Evolutionary conservation across 257 asterid species (phyloP), one percentile per base, ranked within the genome.

Genomic region (Petrea volubilis): DNA sequence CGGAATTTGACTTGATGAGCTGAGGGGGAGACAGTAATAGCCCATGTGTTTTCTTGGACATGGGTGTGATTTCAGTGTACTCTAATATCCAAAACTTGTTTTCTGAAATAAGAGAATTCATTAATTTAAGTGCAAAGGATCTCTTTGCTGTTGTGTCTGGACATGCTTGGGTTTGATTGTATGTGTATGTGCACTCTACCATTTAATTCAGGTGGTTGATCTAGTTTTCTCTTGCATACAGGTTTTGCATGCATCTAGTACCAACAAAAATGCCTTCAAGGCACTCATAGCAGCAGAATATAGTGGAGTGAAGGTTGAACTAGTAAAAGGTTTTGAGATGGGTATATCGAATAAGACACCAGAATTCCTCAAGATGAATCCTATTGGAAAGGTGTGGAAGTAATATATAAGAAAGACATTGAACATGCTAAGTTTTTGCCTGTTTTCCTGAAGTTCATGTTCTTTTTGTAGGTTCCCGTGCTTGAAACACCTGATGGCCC

Each of bases 401-500:
- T 68, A n/a, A 12, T 18, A 20, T n/a, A 1, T 31, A 21, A 14
- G 3, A n/a, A 40, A 64, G 3, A 53, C 58, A 3, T 31, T 24
- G n/a, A 7, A 13, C 14, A 3, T 49, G 52, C 53, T 7, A 43
- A 9, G 34, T 60, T 1, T 27, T 5, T 55, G n/a, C 36, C 10
- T 36, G 49, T 51, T 62, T 27, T 1, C 15, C 41, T 72, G 62
- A 64, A 31, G 17, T 63, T 62, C 46, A 6, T 12, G 36, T 46
- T 46, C 43, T 23, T 41, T 33, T 24, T 74, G 23, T 70, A 91
- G 97, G 83, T 88, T 68, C 96, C 97, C 50, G 96, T 88, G 72
- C 95, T 91, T 56, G 87, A 91, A 87, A 91, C 96, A 9, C 91
- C 96, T 27, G 97, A 91, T 40, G 96, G 97, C 14, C 71, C 96